phyloP scores from a whole-genome alignment of 2,329 filamentous ascomycete species.

The Pochonia chlamydosporia region DNA sequence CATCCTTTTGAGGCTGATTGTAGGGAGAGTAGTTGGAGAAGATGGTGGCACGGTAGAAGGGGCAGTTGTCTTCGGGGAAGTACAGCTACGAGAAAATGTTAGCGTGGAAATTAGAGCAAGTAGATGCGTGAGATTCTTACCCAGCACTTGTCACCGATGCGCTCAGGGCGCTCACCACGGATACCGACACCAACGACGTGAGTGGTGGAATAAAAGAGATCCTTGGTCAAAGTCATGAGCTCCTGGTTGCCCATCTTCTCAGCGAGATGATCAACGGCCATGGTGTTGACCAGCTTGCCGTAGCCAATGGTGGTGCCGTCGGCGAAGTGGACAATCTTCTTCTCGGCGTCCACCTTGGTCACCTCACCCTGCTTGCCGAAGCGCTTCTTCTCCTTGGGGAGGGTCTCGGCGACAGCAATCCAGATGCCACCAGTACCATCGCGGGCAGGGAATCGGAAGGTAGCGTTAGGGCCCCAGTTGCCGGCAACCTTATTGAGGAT shows the following conservation, averaged over 20 bases:
- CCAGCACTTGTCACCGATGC: slow-evolving; percentile 99
- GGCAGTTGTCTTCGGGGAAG: slow-evolving; percentile 98
- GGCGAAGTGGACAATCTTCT: slow-evolving; percentile 74
- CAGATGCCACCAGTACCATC: slow-evolving; percentile 98
- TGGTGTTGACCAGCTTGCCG: slow-evolving; percentile 89
- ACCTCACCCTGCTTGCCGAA: slow-evolving; percentile 84
- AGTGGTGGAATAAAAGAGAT: slow-evolving; percentile 92
- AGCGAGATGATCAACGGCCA: slow-evolving; percentile 86
- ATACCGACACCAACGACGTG: slow-evolving; percentile 96
- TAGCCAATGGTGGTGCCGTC: slow-evolving; percentile 89
- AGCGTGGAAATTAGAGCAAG: too few species aligned
- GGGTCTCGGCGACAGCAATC: slow-evolving; percentile 91
- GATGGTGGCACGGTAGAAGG: slow-evolving; percentile 98
- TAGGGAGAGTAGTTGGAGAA: slow-evolving; percentile 99
- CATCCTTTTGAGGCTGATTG: slow-evolving; percentile 83
- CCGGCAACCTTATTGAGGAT: slow-evolving; percentile 94
- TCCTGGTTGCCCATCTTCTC: slow-evolving; percentile 85
- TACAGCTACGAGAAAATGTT: slow-evolving; percentile 58
- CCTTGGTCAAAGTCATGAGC: slow-evolving; percentile 77
- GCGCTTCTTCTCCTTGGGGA: slow-evolving; percentile 85
- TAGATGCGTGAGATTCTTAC: too few species aligned
- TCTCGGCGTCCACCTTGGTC: slow-evolving; percentile 77
- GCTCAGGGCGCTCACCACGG: slow-evolving; percentile 83
- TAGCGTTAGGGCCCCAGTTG: slow-evolving; percentile 97
- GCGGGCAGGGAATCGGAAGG: slow-evolving; percentile 94